Percentiles rank a stretch among this genome's conserved stretches.
These are phyloP conservation scores for Rosa chinensis DNA, from an alignment of 306 rosid genomes.

Conservation along the genomic window DNA sequence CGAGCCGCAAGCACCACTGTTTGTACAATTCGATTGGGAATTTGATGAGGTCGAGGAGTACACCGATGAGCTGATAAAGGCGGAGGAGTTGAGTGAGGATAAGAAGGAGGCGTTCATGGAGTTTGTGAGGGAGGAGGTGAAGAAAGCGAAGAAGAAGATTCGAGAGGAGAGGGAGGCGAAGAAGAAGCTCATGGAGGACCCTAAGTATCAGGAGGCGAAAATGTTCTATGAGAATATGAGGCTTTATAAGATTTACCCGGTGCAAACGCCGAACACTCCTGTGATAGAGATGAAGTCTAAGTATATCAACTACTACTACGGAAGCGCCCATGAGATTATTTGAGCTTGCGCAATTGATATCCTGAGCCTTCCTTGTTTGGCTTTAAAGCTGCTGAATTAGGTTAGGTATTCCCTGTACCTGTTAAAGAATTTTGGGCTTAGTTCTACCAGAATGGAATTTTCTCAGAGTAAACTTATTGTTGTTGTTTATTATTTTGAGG, in stretches of 20 bases:
- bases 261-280: background rate
- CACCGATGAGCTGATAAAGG: background rate
- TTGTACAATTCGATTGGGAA: background rate
- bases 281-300: background rate
- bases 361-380: background rate
- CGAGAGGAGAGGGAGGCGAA: background rate
- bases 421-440: background rate
- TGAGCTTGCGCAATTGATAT: background rate
- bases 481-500: conserved; percentile 9
- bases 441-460: background rate
- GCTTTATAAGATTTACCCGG: background rate
- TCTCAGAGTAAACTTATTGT: background rate
- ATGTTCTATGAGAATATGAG: background rate
- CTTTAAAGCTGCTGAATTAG: background rate
- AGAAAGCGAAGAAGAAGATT: background rate
- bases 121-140: conserved; percentile 10
- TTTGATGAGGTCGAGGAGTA: conserved; percentile 3
- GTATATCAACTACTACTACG: background rate
- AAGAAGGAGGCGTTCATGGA: background rate
- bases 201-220: background rate
- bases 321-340: background rate
- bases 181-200: conserved; percentile 19
- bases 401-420: conserved; percentile 4
- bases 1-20: background rate
- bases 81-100: background rate